Percentiles rank a stretch among this genome's conserved stretches.
phyloP scores from a whole-genome alignment of 1,284 basidiomycete genomes.

The Apiotrichum domesticum region DNA sequence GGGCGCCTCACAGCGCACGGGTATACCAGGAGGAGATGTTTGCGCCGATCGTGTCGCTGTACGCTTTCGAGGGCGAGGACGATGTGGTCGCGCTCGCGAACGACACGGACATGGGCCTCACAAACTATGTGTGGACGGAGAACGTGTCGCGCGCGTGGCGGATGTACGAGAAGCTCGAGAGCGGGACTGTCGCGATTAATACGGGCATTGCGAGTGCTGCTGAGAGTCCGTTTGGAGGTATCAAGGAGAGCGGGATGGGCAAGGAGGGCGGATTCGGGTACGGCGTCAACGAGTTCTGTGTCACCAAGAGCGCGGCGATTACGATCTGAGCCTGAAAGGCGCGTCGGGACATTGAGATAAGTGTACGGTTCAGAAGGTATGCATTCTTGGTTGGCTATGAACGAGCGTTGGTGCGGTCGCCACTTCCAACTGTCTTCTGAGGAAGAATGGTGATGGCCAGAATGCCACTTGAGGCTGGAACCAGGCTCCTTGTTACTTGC shows the following conservation, averaged over 20 bases:
- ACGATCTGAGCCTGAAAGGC: too few relatives aligned
- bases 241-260: conserved; percentile 28
- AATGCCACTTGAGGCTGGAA: too few relatives aligned
- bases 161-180: conserved; percentile 85
- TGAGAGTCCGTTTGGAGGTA: conserved; percentile 80
- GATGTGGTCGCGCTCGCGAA: conserved; percentile 81
- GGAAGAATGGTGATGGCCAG: too few relatives aligned
- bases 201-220: conserved; percentile 72
- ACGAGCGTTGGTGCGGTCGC: too few relatives aligned
- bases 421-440: too few relatives aligned
- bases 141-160: conserved; percentile 84
- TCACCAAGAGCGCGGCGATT: conserved; percentile 11
- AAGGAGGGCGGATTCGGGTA: conserved; percentile 23
- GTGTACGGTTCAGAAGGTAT: too few relatives aligned
- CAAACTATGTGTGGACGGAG: conserved; percentile 82
- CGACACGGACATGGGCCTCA: conserved; percentile 71
- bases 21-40: conserved; percentile 75
- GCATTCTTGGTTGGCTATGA: too few relatives aligned
- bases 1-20: conserved; percentile 62
- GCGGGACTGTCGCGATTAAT: conserved; percentile 75
- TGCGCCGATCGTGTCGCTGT: conserved; percentile 56
- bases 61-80: conserved; percentile 82
- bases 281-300: conserved; percentile 18
- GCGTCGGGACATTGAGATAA: too few relatives aligned
- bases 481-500: too few relatives aligned